Evolutionary conservation across 352 stramenopile genomes (phyloP).

Genomic region (Peronospora farinosa): DNA sequence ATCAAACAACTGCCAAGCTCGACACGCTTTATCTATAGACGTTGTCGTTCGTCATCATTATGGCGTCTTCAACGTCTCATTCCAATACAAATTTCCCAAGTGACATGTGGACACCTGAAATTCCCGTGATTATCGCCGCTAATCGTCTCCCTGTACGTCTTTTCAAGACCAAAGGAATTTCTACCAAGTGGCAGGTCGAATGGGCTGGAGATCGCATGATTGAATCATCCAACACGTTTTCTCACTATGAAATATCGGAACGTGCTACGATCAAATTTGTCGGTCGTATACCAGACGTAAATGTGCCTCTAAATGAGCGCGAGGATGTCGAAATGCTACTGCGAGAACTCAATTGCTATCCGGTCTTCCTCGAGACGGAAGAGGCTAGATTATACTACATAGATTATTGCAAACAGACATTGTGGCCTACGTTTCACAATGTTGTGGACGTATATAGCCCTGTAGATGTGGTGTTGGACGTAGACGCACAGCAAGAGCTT

Average conservation of each 20-base stretch:
- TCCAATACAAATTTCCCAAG: not conserved
- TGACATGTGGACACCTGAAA: slow-evolving; percentile 46
- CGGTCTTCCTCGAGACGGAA: slow-evolving; percentile 47
- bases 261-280: slow-evolving; percentile 70
- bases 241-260: slow-evolving; percentile 61
- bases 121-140: slow-evolving; percentile 65
- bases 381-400: slow-evolving; percentile 78
- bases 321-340: slow-evolving; percentile 43
- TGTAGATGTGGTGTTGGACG: slow-evolving; percentile 55
- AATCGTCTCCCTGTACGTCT: slow-evolving; percentile 59
- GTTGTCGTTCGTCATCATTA: not conserved
- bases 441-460: slow-evolving; percentile 87
- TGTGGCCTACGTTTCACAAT: slow-evolving; percentile 97
- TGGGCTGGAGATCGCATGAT: slow-evolving; percentile 73
- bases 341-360: slow-evolving; percentile 56
- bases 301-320: slow-evolving; percentile 48
- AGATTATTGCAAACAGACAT: slow-evolving; percentile 94
- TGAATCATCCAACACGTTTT: slow-evolving; percentile 69
- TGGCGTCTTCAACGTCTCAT: slow-evolving; percentile 4
- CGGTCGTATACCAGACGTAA: slow-evolving; percentile 47
- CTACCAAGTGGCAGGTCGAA: slow-evolving; percentile 43
- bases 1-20: too few relatives aligned
- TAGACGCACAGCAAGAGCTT: slow-evolving; percentile 24
- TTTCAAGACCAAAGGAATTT: slow-evolving; percentile 12
- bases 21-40: too few relatives aligned